phyloP scores from a whole-genome alignment of 345 rosid genomes.

The Brassica napus region DNA sequence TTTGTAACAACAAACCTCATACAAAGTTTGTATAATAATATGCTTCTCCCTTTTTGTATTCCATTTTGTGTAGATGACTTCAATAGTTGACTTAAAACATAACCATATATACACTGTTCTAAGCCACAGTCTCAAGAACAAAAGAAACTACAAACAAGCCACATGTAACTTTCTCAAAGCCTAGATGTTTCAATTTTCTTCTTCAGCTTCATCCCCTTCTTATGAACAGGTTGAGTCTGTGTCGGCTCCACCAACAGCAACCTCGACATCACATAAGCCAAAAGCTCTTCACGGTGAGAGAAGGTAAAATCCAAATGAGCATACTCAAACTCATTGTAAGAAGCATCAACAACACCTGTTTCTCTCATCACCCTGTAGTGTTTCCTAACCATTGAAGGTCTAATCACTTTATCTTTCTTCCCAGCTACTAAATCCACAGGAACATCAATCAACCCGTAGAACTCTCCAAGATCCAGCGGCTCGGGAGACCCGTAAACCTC shows the following conservation, averaged over 20 bases:
- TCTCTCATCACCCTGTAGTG: constrained; percentile 80
- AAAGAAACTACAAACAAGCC: constrained; percentile 16
- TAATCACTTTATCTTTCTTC: constrained; percentile 71
- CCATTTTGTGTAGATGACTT: not conserved
- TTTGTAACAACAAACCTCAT: constrained; percentile 15
- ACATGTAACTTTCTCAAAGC: not conserved
- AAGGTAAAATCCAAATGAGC: constrained; percentile 94
- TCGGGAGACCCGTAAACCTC: constrained; percentile 68
- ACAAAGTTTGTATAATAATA: not conserved
- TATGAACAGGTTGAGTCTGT: constrained; percentile 23
- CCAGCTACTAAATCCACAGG: constrained; percentile 90
- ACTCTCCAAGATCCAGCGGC: constrained; percentile 82
- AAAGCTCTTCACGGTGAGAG: constrained; percentile 82
- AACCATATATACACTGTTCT: not conserved
- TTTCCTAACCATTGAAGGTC: constrained; percentile 71
- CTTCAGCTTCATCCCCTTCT: constrained; percentile 47
- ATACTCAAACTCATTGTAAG: constrained; percentile 78
- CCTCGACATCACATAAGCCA: constrained; percentile 84
- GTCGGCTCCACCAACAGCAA: constrained; percentile 60
- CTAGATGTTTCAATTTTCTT: constrained; percentile 32
- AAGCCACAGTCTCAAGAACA: not conserved
- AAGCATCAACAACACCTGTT: constrained; percentile 54
- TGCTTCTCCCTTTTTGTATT: not conserved
- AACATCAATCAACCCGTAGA: constrained; percentile 61
- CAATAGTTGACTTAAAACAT: not conserved